These are phyloP conservation scores for Withania somnifera DNA, from an alignment of 305 asterid genomes.

Conservation along the genomic window DNA sequence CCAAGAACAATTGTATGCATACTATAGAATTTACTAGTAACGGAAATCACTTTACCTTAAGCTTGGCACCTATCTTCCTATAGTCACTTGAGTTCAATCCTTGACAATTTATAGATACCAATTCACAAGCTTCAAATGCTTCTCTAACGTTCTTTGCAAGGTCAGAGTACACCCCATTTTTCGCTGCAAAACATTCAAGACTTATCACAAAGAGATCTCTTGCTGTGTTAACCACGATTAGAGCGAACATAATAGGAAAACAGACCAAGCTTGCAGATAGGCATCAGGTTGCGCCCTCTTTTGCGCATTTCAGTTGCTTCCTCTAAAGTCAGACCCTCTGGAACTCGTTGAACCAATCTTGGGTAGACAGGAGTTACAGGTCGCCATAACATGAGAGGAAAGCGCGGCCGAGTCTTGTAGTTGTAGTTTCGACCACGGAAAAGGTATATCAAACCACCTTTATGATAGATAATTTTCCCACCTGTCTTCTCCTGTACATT, in stretches of 20 bases:
- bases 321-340: constrained; percentile 76
- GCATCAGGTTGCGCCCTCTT: constrained; percentile 53
- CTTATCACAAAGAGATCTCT: constrained; percentile 11
- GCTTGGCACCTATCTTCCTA: constrained; percentile 83
- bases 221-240: background rate
- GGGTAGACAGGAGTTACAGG: constrained; percentile 87
- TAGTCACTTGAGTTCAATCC: constrained; percentile 81
- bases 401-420: constrained; percentile 53
- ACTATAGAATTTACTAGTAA: background rate
- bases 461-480: constrained; percentile 61
- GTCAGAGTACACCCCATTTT: constrained; percentile 70
- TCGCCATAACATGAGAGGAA: constrained; percentile 87
- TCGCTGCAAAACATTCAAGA: constrained; percentile 42
- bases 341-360: constrained; percentile 51
- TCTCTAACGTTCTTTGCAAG: constrained; percentile 66
- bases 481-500: constrained; percentile 69
- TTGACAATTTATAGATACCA: constrained; percentile 74
- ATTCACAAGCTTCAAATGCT: constrained; percentile 90
- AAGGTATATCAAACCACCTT: constrained; percentile 71
- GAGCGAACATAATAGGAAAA: background rate
- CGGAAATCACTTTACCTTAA: constrained; percentile 39
- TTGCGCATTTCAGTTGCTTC: constrained; percentile 72
- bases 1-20: background rate
- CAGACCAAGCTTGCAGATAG: constrained; percentile 85
- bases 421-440: constrained; percentile 94